Evolutionary conservation across 352 stramenopile genomes (phyloP), one percentile per base, ranked within the genome.

Genomic region (Pythium monospermum): DNA sequence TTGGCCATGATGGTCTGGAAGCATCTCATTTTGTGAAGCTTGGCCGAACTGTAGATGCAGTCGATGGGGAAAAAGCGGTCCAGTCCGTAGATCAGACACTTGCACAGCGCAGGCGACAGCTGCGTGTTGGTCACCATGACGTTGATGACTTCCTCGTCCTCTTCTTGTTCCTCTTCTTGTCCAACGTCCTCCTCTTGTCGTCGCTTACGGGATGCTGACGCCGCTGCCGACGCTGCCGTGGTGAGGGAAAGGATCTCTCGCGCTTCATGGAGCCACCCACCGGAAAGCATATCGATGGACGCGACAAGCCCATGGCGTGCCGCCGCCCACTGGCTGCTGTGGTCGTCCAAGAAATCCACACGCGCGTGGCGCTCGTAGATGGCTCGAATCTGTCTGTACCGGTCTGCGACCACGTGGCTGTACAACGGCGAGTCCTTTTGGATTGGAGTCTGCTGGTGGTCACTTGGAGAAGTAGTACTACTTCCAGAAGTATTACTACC

Each of bases 111-210:
- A 19, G 82, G 82, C 30, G 83, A 76, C 13, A 92, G 61, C 48
- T 90, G 82, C 23, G 82, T 85, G 60, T 92, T 92, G 47, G 82
- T 92, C 22, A 92, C 82, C 46, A 92, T 60, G 16, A 92, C 65
- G 42, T 92, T 92, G 27, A 87, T 59, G 30, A 83, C 73, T 50
- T 84, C 73, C 35, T 78, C 71, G 11, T 70, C 36, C 0, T 60
- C 48, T 25, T 73, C 62, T 11, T 59, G 11, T 5, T 49, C 37
- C 19, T 49, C 56, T 31, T 30, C 35, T 2, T 21, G 40, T 2
- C 52, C 42, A 2, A 38, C 21, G 1, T 33, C 12, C 7, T 45
- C 19, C 4, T 38, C 39, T 7, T 39, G 32, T 22, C 42, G 26
- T 37, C 42, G 42, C 42, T 49, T n/a, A n/a, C n/a, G n/a, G n/a